phyloP scores from a whole-genome alignment of 352 stramenopile species.

The Detonula confervacea region DNA sequence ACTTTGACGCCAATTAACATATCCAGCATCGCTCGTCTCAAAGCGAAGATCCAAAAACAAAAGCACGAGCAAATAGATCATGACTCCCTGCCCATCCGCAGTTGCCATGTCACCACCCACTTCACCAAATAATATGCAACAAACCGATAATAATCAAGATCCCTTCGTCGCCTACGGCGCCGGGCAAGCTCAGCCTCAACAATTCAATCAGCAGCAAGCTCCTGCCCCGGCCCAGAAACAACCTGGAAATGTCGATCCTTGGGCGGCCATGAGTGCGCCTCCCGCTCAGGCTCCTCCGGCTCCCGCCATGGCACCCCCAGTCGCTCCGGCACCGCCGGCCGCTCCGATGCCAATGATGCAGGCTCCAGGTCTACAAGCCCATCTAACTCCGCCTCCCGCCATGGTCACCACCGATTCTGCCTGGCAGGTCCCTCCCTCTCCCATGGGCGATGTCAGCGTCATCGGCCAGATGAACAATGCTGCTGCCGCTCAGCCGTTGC shows the following conservation, averaged over 20 bases:
- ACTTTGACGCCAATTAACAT: conserved; percentile 2
- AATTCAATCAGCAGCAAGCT: not conserved
- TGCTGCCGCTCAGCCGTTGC: not conserved
- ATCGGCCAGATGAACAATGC: not conserved
- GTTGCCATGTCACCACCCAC: not conserved
- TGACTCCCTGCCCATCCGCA: conserved; percentile 16
- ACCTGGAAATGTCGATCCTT: conserved; percentile 13
- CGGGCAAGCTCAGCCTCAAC: not conserved
- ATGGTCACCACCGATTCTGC: not conserved
- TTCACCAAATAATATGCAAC: conserved; percentile 7
- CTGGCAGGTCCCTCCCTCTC: conserved; percentile 16
- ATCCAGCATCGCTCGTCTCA: no score
- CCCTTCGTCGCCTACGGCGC: conserved; percentile 11
- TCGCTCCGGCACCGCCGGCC: not conserved
- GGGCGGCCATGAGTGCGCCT: conserved; percentile 9
- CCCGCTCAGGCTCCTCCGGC: not conserved
- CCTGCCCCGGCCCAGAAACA: not conserved
- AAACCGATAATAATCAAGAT: conserved; percentile 2
- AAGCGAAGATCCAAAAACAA: not conserved
- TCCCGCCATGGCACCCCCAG: not conserved
- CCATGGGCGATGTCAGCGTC: conserved; percentile 23
- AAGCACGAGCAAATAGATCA: not conserved
- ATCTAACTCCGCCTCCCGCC: conserved; percentile 8
- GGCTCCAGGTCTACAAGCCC: not conserved
- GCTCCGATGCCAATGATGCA: not conserved